Conservation (phyloP, 2,329 filamentous ascomycete genomes). For the Scedosporium dehoogii region DNA sequence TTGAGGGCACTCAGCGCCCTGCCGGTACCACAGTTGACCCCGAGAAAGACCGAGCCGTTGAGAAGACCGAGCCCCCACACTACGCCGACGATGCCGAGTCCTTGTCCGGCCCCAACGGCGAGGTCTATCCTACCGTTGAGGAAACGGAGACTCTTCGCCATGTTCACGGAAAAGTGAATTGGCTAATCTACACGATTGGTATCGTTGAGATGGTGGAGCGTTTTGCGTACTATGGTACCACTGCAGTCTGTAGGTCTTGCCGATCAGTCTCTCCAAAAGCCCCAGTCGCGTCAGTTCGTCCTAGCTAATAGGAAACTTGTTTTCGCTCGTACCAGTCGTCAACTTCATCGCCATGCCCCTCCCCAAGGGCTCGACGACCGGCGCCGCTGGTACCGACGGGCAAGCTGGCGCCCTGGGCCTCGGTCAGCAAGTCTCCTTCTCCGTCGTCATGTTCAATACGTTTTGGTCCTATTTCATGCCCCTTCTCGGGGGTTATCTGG, state of each 20-base stretch:
- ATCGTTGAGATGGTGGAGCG: slow-evolving; percentile 63
- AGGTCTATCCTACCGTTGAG: slow-evolving; percentile 33
- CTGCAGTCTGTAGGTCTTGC: slow-evolving; percentile 47
- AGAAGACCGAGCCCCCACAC: slow-evolving; percentile 15
- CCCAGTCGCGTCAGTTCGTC: background rate
- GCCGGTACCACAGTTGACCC: background rate
- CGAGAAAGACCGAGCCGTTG: background rate
- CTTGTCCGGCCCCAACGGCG: background rate
- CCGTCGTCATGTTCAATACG: slow-evolving; percentile 37
- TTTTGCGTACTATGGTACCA: slow-evolving; percentile 63
- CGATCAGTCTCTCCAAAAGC: background rate
- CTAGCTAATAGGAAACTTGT: background rate
- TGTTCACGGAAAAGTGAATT: slow-evolving; percentile 47
- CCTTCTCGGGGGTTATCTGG: slow-evolving; percentile 39
- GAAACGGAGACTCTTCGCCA: slow-evolving; percentile 42
- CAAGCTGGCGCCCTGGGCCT: slow-evolving; percentile 46
- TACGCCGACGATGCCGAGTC: slow-evolving; percentile 6
- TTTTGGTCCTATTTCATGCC: slow-evolving; percentile 55
- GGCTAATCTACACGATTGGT: slow-evolving; percentile 51
- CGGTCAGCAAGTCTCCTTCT: slow-evolving; percentile 41
- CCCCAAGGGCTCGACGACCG: slow-evolving; percentile 43
- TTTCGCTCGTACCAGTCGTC: slow-evolving; percentile 25
- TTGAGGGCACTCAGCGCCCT: too few relatives aligned
- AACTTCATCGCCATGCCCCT: slow-evolving; percentile 55
- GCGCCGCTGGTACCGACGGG: slow-evolving; percentile 28